A percentile compares a stretch with the other conserved stretches of the same genome.
Conservation (phyloP, 352 stramenopile genomes). For the Phytophthora boehmeriae region DNA sequence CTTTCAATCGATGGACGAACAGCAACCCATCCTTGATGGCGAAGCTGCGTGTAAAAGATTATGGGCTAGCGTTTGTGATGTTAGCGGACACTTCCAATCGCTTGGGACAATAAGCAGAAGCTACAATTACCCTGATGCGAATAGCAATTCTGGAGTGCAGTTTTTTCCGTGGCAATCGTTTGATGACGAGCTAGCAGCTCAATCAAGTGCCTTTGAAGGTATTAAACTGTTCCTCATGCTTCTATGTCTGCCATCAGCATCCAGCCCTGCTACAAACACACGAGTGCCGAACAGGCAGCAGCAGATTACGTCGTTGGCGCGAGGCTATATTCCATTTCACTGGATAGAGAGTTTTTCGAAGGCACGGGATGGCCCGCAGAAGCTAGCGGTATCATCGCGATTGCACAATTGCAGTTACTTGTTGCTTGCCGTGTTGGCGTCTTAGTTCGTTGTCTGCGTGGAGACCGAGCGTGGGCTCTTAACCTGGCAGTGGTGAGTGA, state of each 20-base stretch:
- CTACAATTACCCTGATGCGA: not conserved
- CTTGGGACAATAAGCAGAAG: slow-evolving; percentile 3
- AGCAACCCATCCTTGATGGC: slow-evolving; percentile 4
- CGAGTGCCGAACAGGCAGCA: slow-evolving; percentile 5
- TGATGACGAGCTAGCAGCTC: slow-evolving; percentile 15
- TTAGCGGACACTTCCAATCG: slow-evolving; percentile 10
- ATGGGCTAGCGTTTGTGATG: slow-evolving; percentile 9
- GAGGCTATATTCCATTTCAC: slow-evolving; percentile 26
- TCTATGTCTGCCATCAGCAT: not conserved
- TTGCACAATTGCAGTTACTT: slow-evolving; percentile 25
- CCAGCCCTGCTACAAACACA: not conserved
- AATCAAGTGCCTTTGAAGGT: slow-evolving; percentile 15
- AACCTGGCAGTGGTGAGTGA: slow-evolving; percentile 33
- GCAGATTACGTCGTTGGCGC: slow-evolving; percentile 11
- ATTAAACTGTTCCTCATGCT: slow-evolving; percentile 4
- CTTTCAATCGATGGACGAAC: slow-evolving; percentile 9
- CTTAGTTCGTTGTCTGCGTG: slow-evolving; percentile 29
- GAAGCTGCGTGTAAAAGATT: slow-evolving; percentile 9
- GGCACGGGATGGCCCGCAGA: slow-evolving; percentile 10
- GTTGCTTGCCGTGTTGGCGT: slow-evolving; percentile 30
- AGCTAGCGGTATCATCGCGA: slow-evolving; percentile 13
- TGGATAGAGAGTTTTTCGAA: slow-evolving; percentile 21
- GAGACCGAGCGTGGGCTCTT: slow-evolving; percentile 22
- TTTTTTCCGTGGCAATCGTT: slow-evolving; percentile 36
- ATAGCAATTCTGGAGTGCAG: not conserved